Evolutionary conservation across 1,139 yeast genomes (phyloP), one percentile per base, ranked within the genome.

Genomic region (Scheffersomyces parashehatae): DNA sequence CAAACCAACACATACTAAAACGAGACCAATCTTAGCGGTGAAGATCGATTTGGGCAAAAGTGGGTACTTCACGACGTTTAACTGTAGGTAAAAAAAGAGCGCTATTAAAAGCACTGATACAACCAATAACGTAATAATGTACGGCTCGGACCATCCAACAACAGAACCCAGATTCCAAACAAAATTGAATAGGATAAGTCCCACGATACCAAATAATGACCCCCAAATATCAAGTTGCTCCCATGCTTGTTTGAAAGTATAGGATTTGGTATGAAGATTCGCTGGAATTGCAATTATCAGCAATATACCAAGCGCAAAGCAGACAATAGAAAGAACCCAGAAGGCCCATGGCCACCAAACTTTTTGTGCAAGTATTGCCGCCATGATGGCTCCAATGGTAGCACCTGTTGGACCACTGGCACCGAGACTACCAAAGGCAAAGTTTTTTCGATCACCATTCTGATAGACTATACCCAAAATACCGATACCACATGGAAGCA

Each of bases 401-500:
- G 83, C 83, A 11, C 85, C 85, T 2, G 68, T 57, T 4, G 85
- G 84, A 0, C 82, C 83, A 53, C 73, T 71, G 5, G 81, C 79
- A 10, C 83, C 83, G 24, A 79, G 66, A 20, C 73, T 50, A 14
- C 81, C 76, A 52, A 80, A 79, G 0, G 71, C 79, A 32, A 77
- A 56, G 47, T 80, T 77, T 48, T 79, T 80, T 36, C 82, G 60
- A 3, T 71, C 64, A 4, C 78, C 77, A 29, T 64, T 65, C 8
- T 73, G 67, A 50, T 79, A 80, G 8, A 75, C 55, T 31, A 67
- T 67, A 5, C 83, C 83, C 37, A 77, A 63, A 16, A 75, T 64
- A 1, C 83, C 84, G 54, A 78, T 64, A 3, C 76, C 79, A 48
- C 79, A 75, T 3, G 85, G 84, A 39, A 79, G 55, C 37, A 78